These are phyloP conservation scores for Fusarium chaquense DNA, from an alignment of 2,329 filamentous ascomycete genomes.

Conservation along the genomic window DNA sequence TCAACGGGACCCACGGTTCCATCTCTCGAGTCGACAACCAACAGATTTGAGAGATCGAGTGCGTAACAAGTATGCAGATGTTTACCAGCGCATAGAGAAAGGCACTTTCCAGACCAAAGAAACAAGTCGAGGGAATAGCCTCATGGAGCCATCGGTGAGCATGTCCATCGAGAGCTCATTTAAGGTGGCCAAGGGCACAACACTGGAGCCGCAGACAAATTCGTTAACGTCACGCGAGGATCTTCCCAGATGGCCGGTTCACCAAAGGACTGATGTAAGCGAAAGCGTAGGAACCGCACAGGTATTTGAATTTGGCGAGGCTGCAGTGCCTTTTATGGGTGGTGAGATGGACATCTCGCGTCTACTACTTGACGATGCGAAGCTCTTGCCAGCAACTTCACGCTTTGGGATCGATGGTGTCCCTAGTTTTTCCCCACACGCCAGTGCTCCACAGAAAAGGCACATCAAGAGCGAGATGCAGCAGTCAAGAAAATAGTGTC, in stretches of 20 bases:
- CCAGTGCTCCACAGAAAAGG: slow-evolving; percentile 27
- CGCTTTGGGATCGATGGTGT: slow-evolving; percentile 47
- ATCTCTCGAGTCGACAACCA: slow-evolving; percentile 69
- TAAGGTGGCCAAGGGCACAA: slow-evolving; percentile 53
- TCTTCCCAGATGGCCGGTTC: slow-evolving; percentile 57
- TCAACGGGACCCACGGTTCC: slow-evolving; percentile 68
- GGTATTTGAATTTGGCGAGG: slow-evolving; percentile 61
- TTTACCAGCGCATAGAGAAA: slow-evolving; percentile 69
- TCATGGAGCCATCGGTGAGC: slow-evolving; percentile 65
- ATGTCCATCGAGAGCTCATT: slow-evolving; percentile 63
- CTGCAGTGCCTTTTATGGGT: slow-evolving; percentile 54
- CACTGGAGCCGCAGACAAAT: slow-evolving; percentile 56
- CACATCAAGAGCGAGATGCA: slow-evolving; percentile 33
- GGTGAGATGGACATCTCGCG: slow-evolving; percentile 74
- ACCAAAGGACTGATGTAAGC: slow-evolving; percentile 51
- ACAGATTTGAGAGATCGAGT: slow-evolving; percentile 73
- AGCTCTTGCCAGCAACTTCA: slow-evolving; percentile 44
- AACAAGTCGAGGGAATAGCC: slow-evolving; percentile 54
- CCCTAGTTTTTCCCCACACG: slow-evolving; percentile 44
- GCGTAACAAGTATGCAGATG: slow-evolving; percentile 72
- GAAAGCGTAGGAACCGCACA: slow-evolving; percentile 45
- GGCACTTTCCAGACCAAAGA: slow-evolving; percentile 62
- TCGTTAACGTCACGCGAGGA: slow-evolving; percentile 62
- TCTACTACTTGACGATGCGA: slow-evolving; percentile 67
- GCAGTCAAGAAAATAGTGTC: slow-evolving; percentile 28